A percentile compares a stretch with the other conserved stretches of the same genome.
These are phyloP conservation scores for Cymbidium sinense DNA, from an alignment of 106 monocot genomes.

Conservation along the genomic window DNA sequence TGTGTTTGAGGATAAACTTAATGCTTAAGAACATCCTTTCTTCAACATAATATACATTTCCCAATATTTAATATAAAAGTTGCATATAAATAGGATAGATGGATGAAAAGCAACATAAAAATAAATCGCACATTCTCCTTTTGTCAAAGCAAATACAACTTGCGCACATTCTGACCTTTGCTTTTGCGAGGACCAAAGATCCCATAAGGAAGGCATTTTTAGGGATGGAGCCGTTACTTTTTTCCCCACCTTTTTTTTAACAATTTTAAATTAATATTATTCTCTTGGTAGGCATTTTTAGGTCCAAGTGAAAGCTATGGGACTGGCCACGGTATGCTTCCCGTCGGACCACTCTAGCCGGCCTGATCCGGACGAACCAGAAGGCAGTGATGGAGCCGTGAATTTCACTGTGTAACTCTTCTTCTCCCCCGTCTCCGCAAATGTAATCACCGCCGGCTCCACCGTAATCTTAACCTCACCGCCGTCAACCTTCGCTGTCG, in stretches of 20 bases:
- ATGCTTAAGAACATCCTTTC: no score
- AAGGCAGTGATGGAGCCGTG: slow-evolving; percentile 52
- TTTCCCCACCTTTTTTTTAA: background rate
- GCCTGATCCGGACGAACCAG: slow-evolving; percentile 53
- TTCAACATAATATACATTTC: no score
- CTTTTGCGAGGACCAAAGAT: background rate
- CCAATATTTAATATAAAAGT: no score
- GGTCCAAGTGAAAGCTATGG: slow-evolving; percentile 80
- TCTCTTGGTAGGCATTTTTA: slow-evolving; percentile 8
- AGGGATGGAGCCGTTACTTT: background rate
- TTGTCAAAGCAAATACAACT: slow-evolving; percentile 1
- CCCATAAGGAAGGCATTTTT: background rate
- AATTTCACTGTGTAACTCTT: slow-evolving; percentile 66
- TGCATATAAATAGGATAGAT: no score
- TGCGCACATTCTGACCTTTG: background rate
- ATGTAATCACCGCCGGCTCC: slow-evolving; percentile 53
- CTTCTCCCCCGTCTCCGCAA: slow-evolving; percentile 57
- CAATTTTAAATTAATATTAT: background rate
- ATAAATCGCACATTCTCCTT: background rate
- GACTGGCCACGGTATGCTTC: slow-evolving; percentile 69
- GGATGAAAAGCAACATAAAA: background rate
- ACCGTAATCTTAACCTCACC: slow-evolving; percentile 45
- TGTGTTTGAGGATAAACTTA: no score
- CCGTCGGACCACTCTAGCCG: slow-evolving; percentile 74
- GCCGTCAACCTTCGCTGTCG: slow-evolving; percentile 15